A percentile compares a stretch with the other conserved stretches of the same genome.
Conservation (phyloP, 2,329 filamentous ascomycete genomes). For the Immersiporthe knoxdaviesiana region DNA sequence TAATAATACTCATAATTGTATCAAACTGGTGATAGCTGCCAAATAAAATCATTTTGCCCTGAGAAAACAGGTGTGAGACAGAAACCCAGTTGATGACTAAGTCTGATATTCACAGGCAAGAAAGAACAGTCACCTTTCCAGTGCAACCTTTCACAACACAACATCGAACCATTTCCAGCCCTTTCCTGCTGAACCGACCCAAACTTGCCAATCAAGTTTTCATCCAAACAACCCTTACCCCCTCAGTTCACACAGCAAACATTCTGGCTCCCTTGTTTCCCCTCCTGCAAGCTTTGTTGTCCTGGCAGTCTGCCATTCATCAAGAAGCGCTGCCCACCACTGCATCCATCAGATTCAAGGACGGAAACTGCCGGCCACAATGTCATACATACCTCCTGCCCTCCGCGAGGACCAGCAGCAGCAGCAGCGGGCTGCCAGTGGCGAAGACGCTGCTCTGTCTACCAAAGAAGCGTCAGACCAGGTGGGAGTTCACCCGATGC, state of each 20-base stretch:
- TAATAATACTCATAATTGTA: background rate
- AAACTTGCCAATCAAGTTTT: no score
- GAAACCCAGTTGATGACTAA: background rate
- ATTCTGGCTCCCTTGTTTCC: background rate
- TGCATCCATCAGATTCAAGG: background rate
- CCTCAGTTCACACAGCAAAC: no score
- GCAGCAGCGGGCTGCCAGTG: background rate
- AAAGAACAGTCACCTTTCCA: background rate
- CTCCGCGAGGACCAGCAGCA: background rate
- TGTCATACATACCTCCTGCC: constrained; percentile 1
- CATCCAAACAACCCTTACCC: no score
- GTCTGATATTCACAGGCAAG: no score
- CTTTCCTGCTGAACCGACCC: background rate
- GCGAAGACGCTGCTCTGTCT: background rate
- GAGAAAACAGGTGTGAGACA: background rate
- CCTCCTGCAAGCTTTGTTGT: background rate
- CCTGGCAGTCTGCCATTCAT: background rate
- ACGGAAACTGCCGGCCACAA: background rate
- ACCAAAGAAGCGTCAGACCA: background rate
- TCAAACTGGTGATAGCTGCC: background rate
- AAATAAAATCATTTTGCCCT: no score
- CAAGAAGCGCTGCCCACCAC: background rate
- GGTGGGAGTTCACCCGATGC: no score
- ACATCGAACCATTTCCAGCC: background rate
- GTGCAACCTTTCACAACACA: background rate